Evolutionary conservation across 495 filamentous ascomycete genomes (phyloP), one percentile per base, ranked within the genome.

Genomic region (Penicillium roqueforti): DNA sequence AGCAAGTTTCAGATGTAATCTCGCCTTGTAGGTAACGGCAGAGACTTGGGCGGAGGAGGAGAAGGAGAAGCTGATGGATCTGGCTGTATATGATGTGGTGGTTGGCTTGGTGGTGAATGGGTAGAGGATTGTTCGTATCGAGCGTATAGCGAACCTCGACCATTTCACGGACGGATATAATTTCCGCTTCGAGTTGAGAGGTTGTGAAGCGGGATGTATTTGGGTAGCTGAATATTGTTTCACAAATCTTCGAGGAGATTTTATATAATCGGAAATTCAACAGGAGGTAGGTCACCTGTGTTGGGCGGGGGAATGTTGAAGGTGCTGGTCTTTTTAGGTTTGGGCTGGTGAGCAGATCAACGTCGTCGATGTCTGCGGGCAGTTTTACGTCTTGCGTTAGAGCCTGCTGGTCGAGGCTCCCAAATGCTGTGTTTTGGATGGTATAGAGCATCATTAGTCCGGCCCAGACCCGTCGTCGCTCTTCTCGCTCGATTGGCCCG

Each of bases 221-320:
- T 4, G 61, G 57, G 28, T 63, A 65, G 47, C 58, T 65, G 54
- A 78, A 78, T 7, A 74, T 68, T 5, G 60, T 56, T 39, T 74
- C 65, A 53, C 73, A 76, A 22, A 79, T 73, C 51, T 68, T 68
- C 18, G 66, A 65, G n/a, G 68, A 68, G 16, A 77, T 58, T 25
- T 66, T 65, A 57, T 74, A 67, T 1, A 78, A 68, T 3, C 69
- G 71, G 56, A 68, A 70, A 53, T 73, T 72, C 20, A 76, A 57
- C 9, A 79, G 68, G 18, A 79, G 68, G 47, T 72, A 75, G 16
- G 76, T 75, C 72, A 77, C 77, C 55, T 78, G 73, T 4, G 75
- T 79, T 40, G 74, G 75, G 14, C 67, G 65, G 10, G 56, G 20
- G 0, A 58, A 44, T 8, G 70, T 64, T 0, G 69, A 59, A 10